phyloP scores from a whole-genome alignment of 148 eudicot species.

The Talinum fruticosum region DNA sequence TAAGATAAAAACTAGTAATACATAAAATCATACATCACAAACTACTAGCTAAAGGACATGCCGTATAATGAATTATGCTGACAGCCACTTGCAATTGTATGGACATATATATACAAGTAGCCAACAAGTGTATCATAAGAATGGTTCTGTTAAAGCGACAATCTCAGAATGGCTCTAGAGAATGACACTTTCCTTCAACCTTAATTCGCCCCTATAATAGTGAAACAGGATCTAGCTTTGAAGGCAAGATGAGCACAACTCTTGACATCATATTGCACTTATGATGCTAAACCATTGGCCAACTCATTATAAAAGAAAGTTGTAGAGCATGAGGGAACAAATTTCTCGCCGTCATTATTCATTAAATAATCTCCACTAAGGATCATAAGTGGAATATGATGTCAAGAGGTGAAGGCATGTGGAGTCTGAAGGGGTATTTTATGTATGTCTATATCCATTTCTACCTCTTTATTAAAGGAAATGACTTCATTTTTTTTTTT shows the following conservation, averaged over 20 bases:
- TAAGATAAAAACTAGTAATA: not conserved
- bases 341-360: too few relatives aligned
- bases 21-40: not conserved
- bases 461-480: not conserved
- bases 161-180: not conserved
- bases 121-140: not conserved
- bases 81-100: not conserved
- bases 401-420: too few relatives aligned
- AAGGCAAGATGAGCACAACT: not conserved
- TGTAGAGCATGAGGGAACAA: not conserved
- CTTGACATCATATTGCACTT: conserved; percentile 1
- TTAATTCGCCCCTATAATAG: not conserved
- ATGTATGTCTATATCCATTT: not conserved
- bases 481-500: not conserved
- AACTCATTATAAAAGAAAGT: not conserved
- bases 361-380: not conserved
- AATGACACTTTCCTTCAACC: not conserved
- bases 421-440: too few relatives aligned
- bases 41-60: not conserved
- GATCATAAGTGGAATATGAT: too few relatives aligned
- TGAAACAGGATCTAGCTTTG: not conserved
- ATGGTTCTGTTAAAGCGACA: not conserved
- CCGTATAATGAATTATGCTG: too few relatives aligned
- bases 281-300: not conserved
- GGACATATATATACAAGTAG: not conserved